A percentile compares a stretch with the other conserved stretches of the same genome.
Conservation (phyloP, 805 yeast genomes). For the Myxozyma monticola region DNA sequence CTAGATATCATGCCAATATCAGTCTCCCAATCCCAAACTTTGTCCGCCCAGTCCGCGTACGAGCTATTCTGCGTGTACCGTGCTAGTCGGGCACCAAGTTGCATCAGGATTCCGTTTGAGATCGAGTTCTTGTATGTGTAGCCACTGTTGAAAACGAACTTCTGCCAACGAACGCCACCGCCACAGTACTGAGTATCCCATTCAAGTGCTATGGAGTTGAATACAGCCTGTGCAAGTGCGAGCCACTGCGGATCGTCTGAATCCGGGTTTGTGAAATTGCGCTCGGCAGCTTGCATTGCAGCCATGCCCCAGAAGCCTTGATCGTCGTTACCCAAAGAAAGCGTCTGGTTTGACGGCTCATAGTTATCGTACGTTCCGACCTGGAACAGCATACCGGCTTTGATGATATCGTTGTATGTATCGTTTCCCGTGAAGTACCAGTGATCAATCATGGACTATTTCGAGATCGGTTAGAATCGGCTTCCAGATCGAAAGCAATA, state of each 20-base stretch:
- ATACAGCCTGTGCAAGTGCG: conserved; percentile 77
- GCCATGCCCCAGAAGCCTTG: conserved; percentile 93
- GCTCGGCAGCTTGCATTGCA: conserved; percentile 79
- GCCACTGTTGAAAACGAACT: conserved; percentile 84
- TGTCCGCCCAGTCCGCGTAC: conserved; percentile 71
- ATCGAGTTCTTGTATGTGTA: conserved; percentile 85
- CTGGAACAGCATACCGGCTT: conserved; percentile 64
- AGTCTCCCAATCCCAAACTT: conserved; percentile 74
- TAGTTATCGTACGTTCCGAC: conserved; percentile 64
- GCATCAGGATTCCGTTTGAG: conserved; percentile 80
- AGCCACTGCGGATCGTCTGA: conserved; percentile 66
- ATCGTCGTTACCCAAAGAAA: conserved; percentile 90
- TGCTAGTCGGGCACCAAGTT: conserved; percentile 78
- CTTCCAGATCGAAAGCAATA: not conserved
- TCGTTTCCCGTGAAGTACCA: conserved; percentile 68
- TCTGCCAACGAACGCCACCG: conserved; percentile 93
- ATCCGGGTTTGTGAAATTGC: conserved; percentile 74
- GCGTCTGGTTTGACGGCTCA: conserved; percentile 76
- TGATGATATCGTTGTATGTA: conserved; percentile 57
- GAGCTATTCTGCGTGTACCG: conserved; percentile 71
- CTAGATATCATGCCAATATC: conserved; percentile 46
- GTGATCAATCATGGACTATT: conserved; percentile 53
- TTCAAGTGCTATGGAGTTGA: conserved; percentile 75
- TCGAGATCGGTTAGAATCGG: too few relatives aligned
- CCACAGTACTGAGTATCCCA: conserved; percentile 67